Evolutionary conservation across 192 early-diverging fungal genomes (phyloP).

Genomic region (Coemansia sp.): DNA sequence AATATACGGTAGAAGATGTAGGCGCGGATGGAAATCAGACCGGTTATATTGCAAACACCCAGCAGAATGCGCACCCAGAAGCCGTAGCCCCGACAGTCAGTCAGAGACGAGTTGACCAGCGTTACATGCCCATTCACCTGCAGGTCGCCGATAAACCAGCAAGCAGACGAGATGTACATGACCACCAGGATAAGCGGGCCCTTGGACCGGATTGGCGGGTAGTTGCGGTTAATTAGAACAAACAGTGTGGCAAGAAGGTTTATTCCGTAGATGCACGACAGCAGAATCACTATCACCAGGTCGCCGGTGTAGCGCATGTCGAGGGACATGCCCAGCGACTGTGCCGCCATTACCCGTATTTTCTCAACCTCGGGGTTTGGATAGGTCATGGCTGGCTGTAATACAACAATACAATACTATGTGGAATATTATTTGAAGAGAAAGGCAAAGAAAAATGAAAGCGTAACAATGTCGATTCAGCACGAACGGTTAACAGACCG

Average conservation of each 20-base stretch:
- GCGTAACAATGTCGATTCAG: too few relatives aligned
- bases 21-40: slow-evolving; percentile 21
- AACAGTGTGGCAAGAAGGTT: slow-evolving; percentile 22
- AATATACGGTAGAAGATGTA: slow-evolving; percentile 31
- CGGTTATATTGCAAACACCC: slow-evolving; percentile 22
- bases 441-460: too few relatives aligned
- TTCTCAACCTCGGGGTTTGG: too few relatives aligned
- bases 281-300: slow-evolving; percentile 11
- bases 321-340: too few relatives aligned
- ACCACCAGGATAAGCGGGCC: slow-evolving; percentile 24
- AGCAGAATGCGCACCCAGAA: slow-evolving; percentile 33
- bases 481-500: too few relatives aligned
- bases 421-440: too few relatives aligned
- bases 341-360: too few relatives aligned
- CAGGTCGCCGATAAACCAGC: slow-evolving; percentile 45
- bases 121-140: slow-evolving; percentile 30
- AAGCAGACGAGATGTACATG: slow-evolving; percentile 6
- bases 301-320: slow-evolving; percentile 5
- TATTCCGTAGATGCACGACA: slow-evolving; percentile 18
- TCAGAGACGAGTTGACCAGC: slow-evolving; percentile 3
- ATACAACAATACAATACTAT: too few relatives aligned
- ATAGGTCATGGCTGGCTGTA: too few relatives aligned
- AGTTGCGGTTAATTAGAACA: slow-evolving; percentile 30
- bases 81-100: slow-evolving; percentile 30
- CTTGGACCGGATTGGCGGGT: slow-evolving; percentile 42